Evolutionary conservation across 345 rosid genomes (phyloP).

Genomic region (Salix koriyanagi): DNA sequence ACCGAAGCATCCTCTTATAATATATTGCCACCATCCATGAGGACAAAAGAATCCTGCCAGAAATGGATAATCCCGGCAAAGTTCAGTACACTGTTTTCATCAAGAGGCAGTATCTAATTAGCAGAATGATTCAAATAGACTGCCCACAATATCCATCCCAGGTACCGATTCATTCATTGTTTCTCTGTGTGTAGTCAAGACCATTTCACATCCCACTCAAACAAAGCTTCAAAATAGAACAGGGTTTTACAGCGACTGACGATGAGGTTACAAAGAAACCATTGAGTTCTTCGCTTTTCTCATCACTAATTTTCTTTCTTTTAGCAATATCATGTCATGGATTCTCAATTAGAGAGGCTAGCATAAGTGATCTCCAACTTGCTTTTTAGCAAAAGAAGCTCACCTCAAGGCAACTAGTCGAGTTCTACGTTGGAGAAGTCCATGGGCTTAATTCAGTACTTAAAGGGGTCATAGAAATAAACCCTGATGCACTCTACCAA

Average conservation of each 20-base stretch:
- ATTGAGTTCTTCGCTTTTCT: background rate
- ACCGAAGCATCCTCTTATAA: no score
- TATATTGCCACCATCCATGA: no score
- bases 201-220: background rate
- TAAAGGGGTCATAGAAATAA: constrained; percentile 56
- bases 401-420: constrained; percentile 54
- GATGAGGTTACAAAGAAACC: constrained; percentile 17
- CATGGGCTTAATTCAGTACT: constrained; percentile 44
- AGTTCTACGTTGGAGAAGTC: constrained; percentile 40
- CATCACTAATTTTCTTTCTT: constrained; percentile 12
- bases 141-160: background rate
- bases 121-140: background rate
- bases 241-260: background rate
- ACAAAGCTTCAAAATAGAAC: background rate
- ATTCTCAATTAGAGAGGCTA: constrained; percentile 45
- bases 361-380: constrained; percentile 34
- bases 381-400: constrained; percentile 46
- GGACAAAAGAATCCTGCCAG: background rate
- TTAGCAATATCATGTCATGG: background rate
- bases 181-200: background rate
- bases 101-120: no score
- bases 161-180: background rate
- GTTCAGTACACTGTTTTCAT: no score
- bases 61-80: no score
- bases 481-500: constrained; percentile 56